A percentile compares a stretch with the other conserved stretches of the same genome.
Conservation (phyloP, 1,139 yeast species). For the Debaryomyces fabryi region DNA sequence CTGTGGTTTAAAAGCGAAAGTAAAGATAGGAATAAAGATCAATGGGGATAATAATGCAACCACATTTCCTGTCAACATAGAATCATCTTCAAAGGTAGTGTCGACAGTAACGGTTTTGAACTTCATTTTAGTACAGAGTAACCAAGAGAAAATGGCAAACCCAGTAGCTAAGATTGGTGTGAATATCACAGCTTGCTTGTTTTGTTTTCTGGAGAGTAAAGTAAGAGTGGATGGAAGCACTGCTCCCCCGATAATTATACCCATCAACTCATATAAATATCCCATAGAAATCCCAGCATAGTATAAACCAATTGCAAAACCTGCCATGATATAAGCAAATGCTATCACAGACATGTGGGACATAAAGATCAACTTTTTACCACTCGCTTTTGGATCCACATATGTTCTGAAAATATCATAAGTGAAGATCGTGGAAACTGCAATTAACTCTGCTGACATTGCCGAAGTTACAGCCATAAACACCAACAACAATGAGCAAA, state of each 20-base stretch:
- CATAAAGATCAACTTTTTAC: slow-evolving; percentile 28
- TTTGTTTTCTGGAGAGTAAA: slow-evolving; percentile 68
- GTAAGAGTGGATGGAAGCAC: slow-evolving; percentile 78
- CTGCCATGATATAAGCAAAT: slow-evolving; percentile 56
- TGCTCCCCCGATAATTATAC: slow-evolving; percentile 82
- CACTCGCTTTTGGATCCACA: slow-evolving; percentile 33
- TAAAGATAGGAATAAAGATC: slow-evolving; percentile 66
- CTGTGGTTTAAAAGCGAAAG: slow-evolving; percentile 64
- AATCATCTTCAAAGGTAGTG: slow-evolving; percentile 73
- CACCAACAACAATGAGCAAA: slow-evolving; percentile 70
- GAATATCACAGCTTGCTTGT: slow-evolving; percentile 57
- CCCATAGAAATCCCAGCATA: slow-evolving; percentile 89
- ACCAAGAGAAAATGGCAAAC: slow-evolving; percentile 68
- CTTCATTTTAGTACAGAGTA: slow-evolving; percentile 57
- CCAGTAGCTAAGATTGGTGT: slow-evolving; percentile 67
- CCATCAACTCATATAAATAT: slow-evolving; percentile 83
- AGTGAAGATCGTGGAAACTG: slow-evolving; percentile 36
- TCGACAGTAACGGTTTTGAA: slow-evolving; percentile 58
- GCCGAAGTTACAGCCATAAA: slow-evolving; percentile 83
- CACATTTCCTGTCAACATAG: slow-evolving; percentile 85
- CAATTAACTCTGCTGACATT: slow-evolving; percentile 39
- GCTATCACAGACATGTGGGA: slow-evolving; percentile 28
- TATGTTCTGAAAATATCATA: slow-evolving; percentile 35
- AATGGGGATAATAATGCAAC: slow-evolving; percentile 80
- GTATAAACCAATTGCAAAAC: slow-evolving; percentile 76